Percentiles rank a stretch among this genome's conserved stretches.
phyloP scores from a whole-genome alignment of 495 filamentous ascomycete species.

The Penicillium parvum region DNA sequence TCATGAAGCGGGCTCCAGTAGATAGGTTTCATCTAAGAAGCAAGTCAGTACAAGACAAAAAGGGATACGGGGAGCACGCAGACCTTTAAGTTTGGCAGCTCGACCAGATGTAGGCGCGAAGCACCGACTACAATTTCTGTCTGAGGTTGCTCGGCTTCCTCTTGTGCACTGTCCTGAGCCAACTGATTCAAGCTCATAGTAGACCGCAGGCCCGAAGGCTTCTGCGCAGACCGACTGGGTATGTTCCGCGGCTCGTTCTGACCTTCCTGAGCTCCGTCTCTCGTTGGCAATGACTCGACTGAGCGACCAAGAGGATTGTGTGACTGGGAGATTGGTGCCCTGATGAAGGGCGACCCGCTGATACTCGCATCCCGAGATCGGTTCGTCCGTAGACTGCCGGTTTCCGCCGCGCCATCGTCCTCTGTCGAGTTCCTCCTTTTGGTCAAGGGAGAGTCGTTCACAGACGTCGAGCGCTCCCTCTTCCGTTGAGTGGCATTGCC shows the following conservation, averaged over 20 bases:
- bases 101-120: conserved; percentile 63
- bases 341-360: conserved; percentile 41
- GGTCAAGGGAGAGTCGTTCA: conserved; percentile 13
- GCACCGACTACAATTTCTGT: conserved; percentile 64
- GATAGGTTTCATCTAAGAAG: conserved; percentile 79
- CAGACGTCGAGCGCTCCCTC: conserved; percentile 24
- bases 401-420: conserved; percentile 13
- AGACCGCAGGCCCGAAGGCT: conserved; percentile 31
- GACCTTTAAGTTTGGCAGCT: conserved; percentile 49
- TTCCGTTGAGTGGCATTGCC: conserved; percentile 15
- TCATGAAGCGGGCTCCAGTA: conserved; percentile 98
- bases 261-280: conserved; percentile 26
- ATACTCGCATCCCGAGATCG: conserved; percentile 37
- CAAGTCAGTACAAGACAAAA: neutral
- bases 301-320: conserved; percentile 34
- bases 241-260: conserved; percentile 20
- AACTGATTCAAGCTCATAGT: conserved; percentile 24
- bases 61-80: no score
- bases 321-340: conserved; percentile 27
- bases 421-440: conserved; percentile 19
- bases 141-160: conserved; percentile 15
- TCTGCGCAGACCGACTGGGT: conserved; percentile 15
- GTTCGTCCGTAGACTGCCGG: conserved; percentile 21
- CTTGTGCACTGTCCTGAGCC: conserved; percentile 11
- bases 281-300: conserved; percentile 26